These are phyloP conservation scores for Pythium insidiosum DNA, from an alignment of 352 stramenopile species.

Conservation along the genomic window DNA sequence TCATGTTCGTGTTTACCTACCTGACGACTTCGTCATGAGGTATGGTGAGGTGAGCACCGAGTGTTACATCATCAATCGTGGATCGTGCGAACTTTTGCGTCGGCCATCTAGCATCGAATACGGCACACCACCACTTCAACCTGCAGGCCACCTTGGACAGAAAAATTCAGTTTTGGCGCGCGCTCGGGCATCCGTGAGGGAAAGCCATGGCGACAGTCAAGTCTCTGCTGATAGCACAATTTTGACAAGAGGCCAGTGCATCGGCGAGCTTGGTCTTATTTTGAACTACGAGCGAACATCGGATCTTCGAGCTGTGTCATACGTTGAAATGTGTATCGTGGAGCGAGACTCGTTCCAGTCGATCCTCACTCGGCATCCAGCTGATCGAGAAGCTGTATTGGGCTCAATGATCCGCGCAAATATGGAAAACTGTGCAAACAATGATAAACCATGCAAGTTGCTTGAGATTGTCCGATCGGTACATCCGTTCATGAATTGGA, in stretches of 20 bases:
- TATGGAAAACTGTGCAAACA: no score
- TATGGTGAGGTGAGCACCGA: constrained; percentile 44
- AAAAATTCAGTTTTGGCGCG: no score
- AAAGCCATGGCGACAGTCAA: no score
- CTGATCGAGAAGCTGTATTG: constrained; percentile 20
- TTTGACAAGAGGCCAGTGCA: constrained; percentile 17
- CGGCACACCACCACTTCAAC: constrained; percentile 2
- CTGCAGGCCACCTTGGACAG: no score
- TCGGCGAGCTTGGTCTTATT: constrained; percentile 37
- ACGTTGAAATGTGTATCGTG: constrained; percentile 32
- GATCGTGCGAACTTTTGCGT: constrained; percentile 31
- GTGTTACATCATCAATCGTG: constrained; percentile 68
- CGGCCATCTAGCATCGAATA: constrained; percentile 21
- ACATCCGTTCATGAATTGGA: no score
- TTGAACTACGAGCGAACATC: constrained; percentile 37
- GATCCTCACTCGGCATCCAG: constrained; percentile 19
- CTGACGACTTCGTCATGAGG: constrained; percentile 66
- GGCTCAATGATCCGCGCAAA: no score
- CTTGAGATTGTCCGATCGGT: no score
- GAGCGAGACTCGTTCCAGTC: constrained; percentile 17
- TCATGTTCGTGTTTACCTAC: constrained; percentile 54
- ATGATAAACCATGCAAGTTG: no score
- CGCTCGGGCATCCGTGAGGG: neutral
- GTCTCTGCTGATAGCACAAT: neutral
- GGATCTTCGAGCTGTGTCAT: constrained; percentile 19